Conservation (phyloP, 495 filamentous ascomycete species). For the Penicillium ochrochloron region DNA sequence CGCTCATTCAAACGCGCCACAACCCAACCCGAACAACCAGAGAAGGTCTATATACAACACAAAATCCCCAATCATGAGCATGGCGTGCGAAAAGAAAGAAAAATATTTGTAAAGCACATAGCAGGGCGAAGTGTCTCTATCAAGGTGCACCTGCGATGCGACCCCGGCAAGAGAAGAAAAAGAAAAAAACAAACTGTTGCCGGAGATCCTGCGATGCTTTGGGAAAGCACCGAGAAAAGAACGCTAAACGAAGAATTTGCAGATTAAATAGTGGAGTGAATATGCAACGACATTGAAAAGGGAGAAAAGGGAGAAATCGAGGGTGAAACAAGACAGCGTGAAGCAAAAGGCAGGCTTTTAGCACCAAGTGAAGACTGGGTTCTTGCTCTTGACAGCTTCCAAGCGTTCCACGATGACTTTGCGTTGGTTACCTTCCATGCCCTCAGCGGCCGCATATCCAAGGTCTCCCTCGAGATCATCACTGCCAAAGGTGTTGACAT, state of each 20-base stretch:
- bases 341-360: slow-evolving; percentile 42
- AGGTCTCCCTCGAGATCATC: slow-evolving; percentile 90
- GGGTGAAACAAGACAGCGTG: slow-evolving; percentile 4
- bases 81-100: slow-evolving; percentile 18
- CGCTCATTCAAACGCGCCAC: slow-evolving; percentile 38
- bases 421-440: slow-evolving; percentile 85
- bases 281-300: slow-evolving; percentile 24
- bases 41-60: slow-evolving; percentile 42
- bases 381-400: slow-evolving; percentile 92
- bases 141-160: slow-evolving; percentile 20
- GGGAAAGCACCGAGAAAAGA: slow-evolving; percentile 12
- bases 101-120: slow-evolving; percentile 3
- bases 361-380: slow-evolving; percentile 98
- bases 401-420: slow-evolving; percentile 96
- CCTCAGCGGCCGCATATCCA: slow-evolving; percentile 90
- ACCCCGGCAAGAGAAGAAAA: slow-evolving; percentile 14
- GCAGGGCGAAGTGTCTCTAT: slow-evolving; percentile 9
- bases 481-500: slow-evolving; percentile 55
- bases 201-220: slow-evolving; percentile 2
- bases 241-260: slow-evolving; percentile 26
- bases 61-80: slow-evolving; percentile 36
- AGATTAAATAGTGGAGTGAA: slow-evolving; percentile 28
- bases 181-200: slow-evolving; percentile 7
- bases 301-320: slow-evolving; percentile 11
- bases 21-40: slow-evolving; percentile 32